Evolutionary conservation across 2,329 filamentous ascomycete genomes (phyloP), one percentile per base, ranked within the genome.

Genomic region (Aspergillus chevalieri): DNA sequence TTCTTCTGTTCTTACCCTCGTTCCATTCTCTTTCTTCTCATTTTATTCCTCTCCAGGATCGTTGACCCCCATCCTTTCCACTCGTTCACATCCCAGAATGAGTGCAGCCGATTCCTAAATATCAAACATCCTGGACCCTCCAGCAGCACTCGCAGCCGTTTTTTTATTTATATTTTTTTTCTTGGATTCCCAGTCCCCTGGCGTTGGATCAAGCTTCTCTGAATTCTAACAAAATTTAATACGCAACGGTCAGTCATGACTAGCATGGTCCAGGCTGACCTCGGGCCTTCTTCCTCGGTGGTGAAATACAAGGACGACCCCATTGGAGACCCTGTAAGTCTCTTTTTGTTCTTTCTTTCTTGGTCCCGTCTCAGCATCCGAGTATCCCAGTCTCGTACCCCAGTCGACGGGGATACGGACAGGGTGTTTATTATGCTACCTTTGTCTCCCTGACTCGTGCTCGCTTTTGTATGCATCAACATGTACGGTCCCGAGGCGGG

Each of bases 271-370:
- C 69, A 71, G 57, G 64, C 67, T 62, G 69, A 70, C 60, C 63
- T 70, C 52, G 65, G 60, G 59, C 65, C 65, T 62, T 58, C 63
- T 52, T 41, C 38, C 17, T 52, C 65, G 44, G 53, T 59, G 50
- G 57, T 68, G 53, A 71, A 67, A 55, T 76, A 75, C 68, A 77
- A 77, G 67, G 72, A 76, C 64, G 73, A 76, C 53, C 65, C 72
- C 44, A 56, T 64, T 50, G 70, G 70, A 51, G 71, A 76, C 67
- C 66, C 73, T 56, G 74, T 77, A 67, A 74, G 74, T 73, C 33
- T 41, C 39, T 46, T 43, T 53, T 46, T 45, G 30, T 48, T 21
- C 19, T 41, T 5, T 41, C 17, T 41, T 36, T n/a, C 15, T 36
- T 17, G 6, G 34, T 17, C 26, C 26, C 26, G 26, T 28, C 26